These are phyloP conservation scores for Fraxinus pennsylvanica DNA, from an alignment of 257 asterid genomes.

Conservation along the genomic window DNA sequence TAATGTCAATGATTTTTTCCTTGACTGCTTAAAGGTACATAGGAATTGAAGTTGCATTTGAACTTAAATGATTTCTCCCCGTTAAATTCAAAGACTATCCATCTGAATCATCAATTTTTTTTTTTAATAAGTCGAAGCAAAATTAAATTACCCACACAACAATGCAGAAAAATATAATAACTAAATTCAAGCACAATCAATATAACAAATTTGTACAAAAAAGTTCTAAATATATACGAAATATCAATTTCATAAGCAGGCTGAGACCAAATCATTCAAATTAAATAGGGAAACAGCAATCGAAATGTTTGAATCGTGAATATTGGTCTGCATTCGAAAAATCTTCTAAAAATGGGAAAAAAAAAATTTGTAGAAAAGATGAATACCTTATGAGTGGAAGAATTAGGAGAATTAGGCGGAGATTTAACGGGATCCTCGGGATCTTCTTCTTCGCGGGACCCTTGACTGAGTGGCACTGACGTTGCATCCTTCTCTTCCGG, in stretches of 20 bases:
- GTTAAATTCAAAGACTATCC: not conserved
- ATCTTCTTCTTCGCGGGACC: constrained; percentile 50
- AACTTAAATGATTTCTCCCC: not conserved
- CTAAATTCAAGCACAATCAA: constrained; percentile 6
- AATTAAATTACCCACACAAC: constrained; percentile 3
- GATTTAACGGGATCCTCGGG: constrained; percentile 79
- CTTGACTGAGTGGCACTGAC: constrained; percentile 83
- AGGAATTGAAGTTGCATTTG: not conserved
- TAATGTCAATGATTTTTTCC: not conserved
- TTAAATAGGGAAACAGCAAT: constrained; percentile 5
- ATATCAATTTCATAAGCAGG: not conserved
- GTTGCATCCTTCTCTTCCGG: constrained; percentile 89
- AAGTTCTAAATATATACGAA: not conserved
- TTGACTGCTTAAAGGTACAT: constrained; percentile 1
- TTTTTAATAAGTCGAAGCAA: constrained; percentile 8
- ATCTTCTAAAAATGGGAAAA: not conserved
- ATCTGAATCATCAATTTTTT: constrained; percentile 4
- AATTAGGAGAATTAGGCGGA: constrained; percentile 62
- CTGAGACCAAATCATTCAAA: not conserved
- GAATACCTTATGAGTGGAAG: constrained; percentile 77
- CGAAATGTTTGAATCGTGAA: constrained; percentile 11
- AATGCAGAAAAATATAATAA: not conserved
- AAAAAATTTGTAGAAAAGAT: not conserved
- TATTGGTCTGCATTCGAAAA: not conserved
- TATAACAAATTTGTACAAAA: not conserved